These are phyloP conservation scores for Boletellus ananas DNA, from an alignment of 768 basidiomycete genomes.

Conservation along the genomic window DNA sequence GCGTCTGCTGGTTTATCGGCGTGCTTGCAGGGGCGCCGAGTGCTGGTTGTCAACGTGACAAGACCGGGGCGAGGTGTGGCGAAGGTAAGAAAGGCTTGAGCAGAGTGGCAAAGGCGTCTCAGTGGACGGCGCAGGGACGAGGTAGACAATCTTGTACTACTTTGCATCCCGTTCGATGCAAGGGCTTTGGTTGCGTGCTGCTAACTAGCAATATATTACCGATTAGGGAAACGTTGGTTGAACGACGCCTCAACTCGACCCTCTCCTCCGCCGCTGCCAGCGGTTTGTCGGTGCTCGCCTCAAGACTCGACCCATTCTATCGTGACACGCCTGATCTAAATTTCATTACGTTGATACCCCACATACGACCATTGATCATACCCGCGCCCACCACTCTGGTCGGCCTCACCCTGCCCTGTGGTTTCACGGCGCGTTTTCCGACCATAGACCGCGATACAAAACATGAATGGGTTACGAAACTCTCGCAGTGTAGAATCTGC, in stretches of 20 bases:
- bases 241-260: too few species aligned
- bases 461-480: constrained; percentile 47
- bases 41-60: too few species aligned
- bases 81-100: too few species aligned
- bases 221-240: not conserved
- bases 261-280: not conserved
- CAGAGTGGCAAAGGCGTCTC: too few species aligned
- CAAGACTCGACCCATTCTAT: not conserved
- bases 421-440: constrained; percentile 11
- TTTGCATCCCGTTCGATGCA: too few species aligned
- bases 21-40: too few species aligned
- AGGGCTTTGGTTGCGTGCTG: too few species aligned
- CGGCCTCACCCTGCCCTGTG: not conserved
- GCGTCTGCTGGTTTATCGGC: too few species aligned
- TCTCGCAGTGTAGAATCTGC: constrained; percentile 69
- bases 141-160: too few species aligned
- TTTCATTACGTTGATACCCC: constrained; percentile 5
- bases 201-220: too few species aligned
- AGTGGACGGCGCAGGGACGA: too few species aligned
- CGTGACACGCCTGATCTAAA: constrained; percentile 4
- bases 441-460: constrained; percentile 3
- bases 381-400: not conserved
- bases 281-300: not conserved
- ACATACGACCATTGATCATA: not conserved
- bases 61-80: too few species aligned